Conservation (phyloP, 2,329 filamentous ascomycete species). For the Hymenotorrendiella dingleyae region DNA sequence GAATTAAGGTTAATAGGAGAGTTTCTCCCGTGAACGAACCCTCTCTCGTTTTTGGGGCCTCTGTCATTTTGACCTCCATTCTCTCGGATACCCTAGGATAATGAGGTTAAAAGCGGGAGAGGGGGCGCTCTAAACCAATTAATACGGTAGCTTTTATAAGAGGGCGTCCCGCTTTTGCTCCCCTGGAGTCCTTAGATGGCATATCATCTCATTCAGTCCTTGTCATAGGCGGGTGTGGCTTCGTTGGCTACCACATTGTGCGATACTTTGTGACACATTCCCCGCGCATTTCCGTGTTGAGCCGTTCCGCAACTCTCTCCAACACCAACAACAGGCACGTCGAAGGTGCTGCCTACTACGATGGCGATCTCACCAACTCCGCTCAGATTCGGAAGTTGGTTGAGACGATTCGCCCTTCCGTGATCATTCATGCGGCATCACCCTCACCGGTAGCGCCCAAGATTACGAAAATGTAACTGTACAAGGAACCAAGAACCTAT, state of each 20-base stretch:
- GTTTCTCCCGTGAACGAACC: too few species aligned
- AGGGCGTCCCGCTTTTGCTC: too few species aligned
- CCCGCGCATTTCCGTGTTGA: neutral
- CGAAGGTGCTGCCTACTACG: neutral
- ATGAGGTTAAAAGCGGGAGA: too few species aligned
- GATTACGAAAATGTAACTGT: constrained; percentile 2
- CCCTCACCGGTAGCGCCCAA: neutral
- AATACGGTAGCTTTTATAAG: too few species aligned
- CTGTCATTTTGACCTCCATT: too few species aligned
- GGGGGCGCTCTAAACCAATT: too few species aligned
- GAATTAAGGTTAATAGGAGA: too few species aligned
- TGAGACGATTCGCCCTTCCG: neutral
- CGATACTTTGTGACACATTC: neutral
- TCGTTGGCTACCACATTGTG: constrained; percentile 1
- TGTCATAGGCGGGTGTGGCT: neutral
- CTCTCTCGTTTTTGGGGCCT: too few species aligned
- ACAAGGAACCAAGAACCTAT: neutral
- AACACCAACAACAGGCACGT: neutral
- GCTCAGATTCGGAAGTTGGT: neutral
- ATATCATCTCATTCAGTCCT: neutral
- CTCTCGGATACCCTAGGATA: too few species aligned
- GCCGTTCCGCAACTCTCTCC: neutral
- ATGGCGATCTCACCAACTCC: neutral
- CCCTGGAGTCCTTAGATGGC: too few species aligned
- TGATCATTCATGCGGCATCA: neutral